phyloP scores from a whole-genome alignment of 768 basidiomycete species.

The Tulasnella sp. region DNA sequence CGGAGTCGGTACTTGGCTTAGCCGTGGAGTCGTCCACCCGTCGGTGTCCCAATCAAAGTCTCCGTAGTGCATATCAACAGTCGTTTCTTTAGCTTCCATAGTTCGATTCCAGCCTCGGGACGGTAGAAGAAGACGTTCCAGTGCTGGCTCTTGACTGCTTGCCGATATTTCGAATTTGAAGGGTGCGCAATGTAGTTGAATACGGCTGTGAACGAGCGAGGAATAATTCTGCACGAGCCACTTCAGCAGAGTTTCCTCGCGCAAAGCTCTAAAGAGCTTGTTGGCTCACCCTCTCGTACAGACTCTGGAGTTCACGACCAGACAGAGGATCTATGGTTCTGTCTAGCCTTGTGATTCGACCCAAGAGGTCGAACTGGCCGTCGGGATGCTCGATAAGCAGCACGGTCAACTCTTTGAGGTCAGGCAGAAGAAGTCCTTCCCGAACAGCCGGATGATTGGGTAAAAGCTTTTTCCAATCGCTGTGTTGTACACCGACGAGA shows the following conservation, averaged over 20 bases:
- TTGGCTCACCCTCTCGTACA: neutral
- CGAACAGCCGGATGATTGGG: neutral
- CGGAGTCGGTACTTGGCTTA: neutral
- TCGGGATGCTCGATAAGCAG: neutral
- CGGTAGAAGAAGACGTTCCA: neutral
- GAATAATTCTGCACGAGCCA: neutral
- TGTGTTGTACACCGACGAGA: neutral
- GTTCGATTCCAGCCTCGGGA: neutral
- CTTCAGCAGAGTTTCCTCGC: neutral
- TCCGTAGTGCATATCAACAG: neutral
- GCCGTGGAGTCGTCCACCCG: neutral
- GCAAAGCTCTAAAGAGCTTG: neutral
- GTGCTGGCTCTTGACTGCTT: neutral
- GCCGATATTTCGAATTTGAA: neutral
- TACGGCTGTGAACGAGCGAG: neutral
- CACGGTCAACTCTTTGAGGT: neutral
- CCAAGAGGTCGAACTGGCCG: neutral
- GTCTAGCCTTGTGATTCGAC: neutral
- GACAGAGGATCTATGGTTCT: neutral
- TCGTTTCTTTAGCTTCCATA: neutral
- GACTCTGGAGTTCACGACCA: too few relatives aligned
- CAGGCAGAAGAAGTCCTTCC: neutral
- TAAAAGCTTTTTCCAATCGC: neutral
- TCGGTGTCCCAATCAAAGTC: neutral
- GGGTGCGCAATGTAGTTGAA: neutral